A percentile compares a stretch with the other conserved stretches of the same genome.
Conservation (phyloP, 805 yeast genomes). For the Saccharomyces paradoxus region DNA sequence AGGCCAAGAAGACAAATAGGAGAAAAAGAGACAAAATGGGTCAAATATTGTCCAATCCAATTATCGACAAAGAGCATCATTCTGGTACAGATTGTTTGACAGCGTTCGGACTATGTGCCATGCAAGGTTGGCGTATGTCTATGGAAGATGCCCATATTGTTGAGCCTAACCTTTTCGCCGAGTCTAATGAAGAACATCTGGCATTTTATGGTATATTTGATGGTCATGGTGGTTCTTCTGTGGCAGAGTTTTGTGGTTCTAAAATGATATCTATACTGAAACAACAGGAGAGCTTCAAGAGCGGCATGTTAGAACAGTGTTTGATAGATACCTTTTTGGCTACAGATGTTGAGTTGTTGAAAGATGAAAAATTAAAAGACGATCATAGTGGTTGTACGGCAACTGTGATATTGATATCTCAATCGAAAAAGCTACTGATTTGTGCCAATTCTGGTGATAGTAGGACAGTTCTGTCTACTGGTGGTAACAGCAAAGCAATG, state of each 20-base stretch:
- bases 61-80: conserved; percentile 61
- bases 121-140: conserved; percentile 99
- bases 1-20: neutral
- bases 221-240: conserved; percentile 93
- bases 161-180: conserved; percentile 20
- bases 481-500: conserved; percentile 79
- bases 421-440: conserved; percentile 34
- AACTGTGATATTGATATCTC: conserved; percentile 72
- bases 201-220: conserved; percentile 92
- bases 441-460: conserved; percentile 98
- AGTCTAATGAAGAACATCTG: conserved; percentile 36
- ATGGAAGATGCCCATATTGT: conserved; percentile 95
- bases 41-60: conserved; percentile 91
- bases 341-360: conserved; percentile 72
- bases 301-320: conserved; percentile 56
- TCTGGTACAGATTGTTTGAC: conserved; percentile 57
- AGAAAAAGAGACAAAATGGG: conserved; percentile 52
- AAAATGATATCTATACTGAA: conserved; percentile 61
- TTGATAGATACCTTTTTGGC: conserved; percentile 75
- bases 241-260: conserved; percentile 81
- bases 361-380: conserved; percentile 53
- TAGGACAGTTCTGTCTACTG: conserved; percentile 77
- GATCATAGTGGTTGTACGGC: conserved; percentile 97
- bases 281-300: conserved; percentile 46
- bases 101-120: conserved; percentile 78